Conservation (phyloP, 306 rosid genomes). For the Cicer cuneatum region DNA sequence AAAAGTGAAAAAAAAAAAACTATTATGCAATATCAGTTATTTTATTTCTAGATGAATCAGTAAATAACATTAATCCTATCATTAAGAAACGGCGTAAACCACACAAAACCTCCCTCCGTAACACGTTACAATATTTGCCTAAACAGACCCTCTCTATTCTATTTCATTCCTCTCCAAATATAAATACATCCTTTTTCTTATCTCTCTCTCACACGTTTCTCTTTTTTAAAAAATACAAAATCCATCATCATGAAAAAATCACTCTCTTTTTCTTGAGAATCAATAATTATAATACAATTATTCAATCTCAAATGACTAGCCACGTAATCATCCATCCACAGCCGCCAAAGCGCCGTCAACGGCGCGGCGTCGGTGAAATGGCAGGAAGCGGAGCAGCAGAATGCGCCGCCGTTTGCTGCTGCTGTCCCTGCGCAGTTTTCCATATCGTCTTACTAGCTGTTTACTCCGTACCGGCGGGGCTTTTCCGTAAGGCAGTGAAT, state of each 20-base stretch:
- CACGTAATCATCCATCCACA: slow-evolving; percentile 31
- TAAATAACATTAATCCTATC: background rate
- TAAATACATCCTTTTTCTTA: background rate
- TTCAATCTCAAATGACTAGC: slow-evolving; percentile 41
- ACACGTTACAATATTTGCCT: background rate
- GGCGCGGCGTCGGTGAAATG: slow-evolving; percentile 54
- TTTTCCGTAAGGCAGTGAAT: slow-evolving; percentile 56
- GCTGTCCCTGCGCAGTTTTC: slow-evolving; percentile 74
- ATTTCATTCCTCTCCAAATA: background rate
- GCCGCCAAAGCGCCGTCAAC: background rate
- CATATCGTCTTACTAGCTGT: slow-evolving; percentile 56
- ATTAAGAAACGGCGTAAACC: background rate
- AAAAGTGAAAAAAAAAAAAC: background rate
- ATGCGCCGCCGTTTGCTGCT: slow-evolving; percentile 82
- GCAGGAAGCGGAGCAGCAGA: slow-evolving; percentile 79
- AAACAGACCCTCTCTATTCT: background rate
- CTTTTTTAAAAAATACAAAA: background rate
- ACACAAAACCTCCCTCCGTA: background rate
- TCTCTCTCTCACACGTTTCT: background rate
- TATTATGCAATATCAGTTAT: background rate
- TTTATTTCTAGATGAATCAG: background rate
- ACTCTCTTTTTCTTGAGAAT: background rate
- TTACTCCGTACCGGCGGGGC: slow-evolving; percentile 61
- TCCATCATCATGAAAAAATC: background rate
- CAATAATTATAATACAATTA: background rate